These are phyloP conservation scores for Teunomyces cretensis DNA, from an alignment of 805 yeast genomes.

Conservation along the genomic window DNA sequence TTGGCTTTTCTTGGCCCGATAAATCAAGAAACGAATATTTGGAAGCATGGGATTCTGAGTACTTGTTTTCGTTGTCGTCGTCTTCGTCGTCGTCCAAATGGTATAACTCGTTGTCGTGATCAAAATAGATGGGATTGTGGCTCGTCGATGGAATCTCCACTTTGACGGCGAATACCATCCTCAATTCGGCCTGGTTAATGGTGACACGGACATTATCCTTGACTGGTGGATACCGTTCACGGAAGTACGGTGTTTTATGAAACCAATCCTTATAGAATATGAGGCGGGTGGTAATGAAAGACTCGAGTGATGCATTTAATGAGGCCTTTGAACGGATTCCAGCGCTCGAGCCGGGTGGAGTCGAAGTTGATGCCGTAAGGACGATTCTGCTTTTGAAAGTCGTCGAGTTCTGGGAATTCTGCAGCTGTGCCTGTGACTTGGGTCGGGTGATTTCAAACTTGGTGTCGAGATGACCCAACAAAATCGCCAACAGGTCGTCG, in stretches of 20 bases:
- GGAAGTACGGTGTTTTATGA: conserved; percentile 10
- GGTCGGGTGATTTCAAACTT: conserved; percentile 12
- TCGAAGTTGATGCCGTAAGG: background rate
- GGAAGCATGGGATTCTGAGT: background rate
- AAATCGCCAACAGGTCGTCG: conserved; percentile 24
- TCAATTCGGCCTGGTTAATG: conserved; percentile 10
- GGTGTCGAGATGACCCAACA: conserved; percentile 33
- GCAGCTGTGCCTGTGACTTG: background rate
- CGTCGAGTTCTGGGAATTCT: background rate
- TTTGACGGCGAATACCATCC: conserved; percentile 16
- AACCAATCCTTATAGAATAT: conserved; percentile 39
- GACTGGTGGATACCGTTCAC: background rate
- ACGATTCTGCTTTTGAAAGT: background rate
- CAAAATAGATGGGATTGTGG: conserved; percentile 22
- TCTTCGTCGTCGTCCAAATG: conserved; percentile 4
- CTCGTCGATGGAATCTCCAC: conserved; percentile 8
- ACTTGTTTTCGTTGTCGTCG: background rate
- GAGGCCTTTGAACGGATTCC: background rate
- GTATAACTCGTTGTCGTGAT: conserved; percentile 16
- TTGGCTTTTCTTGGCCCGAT: conserved; percentile 1
- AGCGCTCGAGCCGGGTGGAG: background rate
- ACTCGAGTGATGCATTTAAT: conserved; percentile 11
- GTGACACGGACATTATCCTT: background rate
- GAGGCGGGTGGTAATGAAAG: conserved; percentile 22
- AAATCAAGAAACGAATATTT: conserved; percentile 12